These are phyloP conservation scores for Russula sp. DNA, from an alignment of 768 basidiomycete genomes.

Conservation along the genomic window DNA sequence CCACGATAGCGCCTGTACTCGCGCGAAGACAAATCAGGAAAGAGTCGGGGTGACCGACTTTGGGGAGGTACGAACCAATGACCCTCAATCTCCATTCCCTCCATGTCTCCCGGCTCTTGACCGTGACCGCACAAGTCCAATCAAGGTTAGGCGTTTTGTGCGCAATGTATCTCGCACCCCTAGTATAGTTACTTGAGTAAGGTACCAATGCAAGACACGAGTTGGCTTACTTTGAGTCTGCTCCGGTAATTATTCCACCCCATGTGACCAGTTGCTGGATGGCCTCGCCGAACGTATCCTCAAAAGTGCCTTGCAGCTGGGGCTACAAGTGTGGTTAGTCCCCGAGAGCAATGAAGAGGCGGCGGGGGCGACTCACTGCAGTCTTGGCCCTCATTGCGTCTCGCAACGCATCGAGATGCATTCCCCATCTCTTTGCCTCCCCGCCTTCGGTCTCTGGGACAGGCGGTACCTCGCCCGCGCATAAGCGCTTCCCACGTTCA, in stretches of 20 bases:
- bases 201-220: not conserved
- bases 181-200: slow-evolving; percentile 26
- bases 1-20: slow-evolving; percentile 20
- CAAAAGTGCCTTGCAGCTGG: slow-evolving; percentile 48
- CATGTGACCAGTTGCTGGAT: slow-evolving; percentile 68
- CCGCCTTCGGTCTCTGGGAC: slow-evolving; percentile 46
- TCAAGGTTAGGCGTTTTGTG: slow-evolving; percentile 62
- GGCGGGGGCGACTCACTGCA: slow-evolving; percentile 33
- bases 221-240: slow-evolving; percentile 54
- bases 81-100: slow-evolving; percentile 56
- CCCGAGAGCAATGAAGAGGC: not conserved
- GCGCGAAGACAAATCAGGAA: slow-evolving; percentile 9
- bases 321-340: slow-evolving; percentile 33
- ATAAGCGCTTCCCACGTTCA: slow-evolving; percentile 58
- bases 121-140: slow-evolving; percentile 56
- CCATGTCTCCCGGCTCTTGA: slow-evolving; percentile 64
- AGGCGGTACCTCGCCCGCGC: slow-evolving; percentile 40
- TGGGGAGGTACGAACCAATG: slow-evolving; percentile 40
- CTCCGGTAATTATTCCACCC: slow-evolving; percentile 62
- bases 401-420: slow-evolving; percentile 51
- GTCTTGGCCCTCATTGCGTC: slow-evolving; percentile 51
- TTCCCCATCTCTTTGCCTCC: slow-evolving; percentile 73
- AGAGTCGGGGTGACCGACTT: not conserved
- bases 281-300: slow-evolving; percentile 72
- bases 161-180: slow-evolving; percentile 68